A percentile compares a stretch with the other conserved stretches of the same genome.
Evolutionary conservation across 1,284 basidiomycete genomes (phyloP).

Genomic region (Hypsizygus ulmarius): DNA sequence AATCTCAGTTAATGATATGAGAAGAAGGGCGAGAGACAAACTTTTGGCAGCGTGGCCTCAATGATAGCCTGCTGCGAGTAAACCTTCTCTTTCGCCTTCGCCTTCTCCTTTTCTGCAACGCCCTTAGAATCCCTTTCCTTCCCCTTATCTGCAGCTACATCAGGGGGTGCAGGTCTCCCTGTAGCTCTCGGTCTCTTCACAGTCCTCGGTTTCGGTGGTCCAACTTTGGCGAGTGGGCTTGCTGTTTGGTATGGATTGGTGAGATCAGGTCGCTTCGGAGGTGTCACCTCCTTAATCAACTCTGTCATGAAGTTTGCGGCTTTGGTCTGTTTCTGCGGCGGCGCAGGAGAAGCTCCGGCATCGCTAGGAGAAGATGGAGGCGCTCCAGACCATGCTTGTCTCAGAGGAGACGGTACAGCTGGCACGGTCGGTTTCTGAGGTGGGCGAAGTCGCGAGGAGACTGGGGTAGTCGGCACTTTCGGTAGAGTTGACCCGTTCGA

Average conservation of each 20-base stretch:
- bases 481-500: conserved; percentile 8
- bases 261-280: conserved; percentile 59
- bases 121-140: conserved; percentile 30
- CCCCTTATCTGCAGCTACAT: conserved; percentile 29
- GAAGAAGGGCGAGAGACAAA: conserved; percentile 27
- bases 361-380: conserved; percentile 42
- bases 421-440: conserved; percentile 54
- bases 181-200: conserved; percentile 36
- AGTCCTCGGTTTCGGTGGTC: conserved; percentile 40
- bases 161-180: conserved; percentile 29
- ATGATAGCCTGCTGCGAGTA: conserved; percentile 62
- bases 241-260: conserved; percentile 71
- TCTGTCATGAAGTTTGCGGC: conserved; percentile 64
- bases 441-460: conserved; percentile 41
- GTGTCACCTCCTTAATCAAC: conserved; percentile 65
- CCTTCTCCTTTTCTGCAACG: conserved; percentile 31
- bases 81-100: conserved; percentile 33
- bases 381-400: conserved; percentile 56
- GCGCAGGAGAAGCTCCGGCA: conserved; percentile 23
- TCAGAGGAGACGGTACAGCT: conserved; percentile 62
- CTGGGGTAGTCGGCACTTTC: conserved; percentile 27
- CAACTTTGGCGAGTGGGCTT: conserved; percentile 50
- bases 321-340: conserved; percentile 46
- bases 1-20: conserved; percentile 2
- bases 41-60: conserved; percentile 70